A percentile compares a stretch with the other conserved stretches of the same genome.
phyloP scores from a whole-genome alignment of 2,329 filamentous ascomycete species.

The Fusarium nodosum region DNA sequence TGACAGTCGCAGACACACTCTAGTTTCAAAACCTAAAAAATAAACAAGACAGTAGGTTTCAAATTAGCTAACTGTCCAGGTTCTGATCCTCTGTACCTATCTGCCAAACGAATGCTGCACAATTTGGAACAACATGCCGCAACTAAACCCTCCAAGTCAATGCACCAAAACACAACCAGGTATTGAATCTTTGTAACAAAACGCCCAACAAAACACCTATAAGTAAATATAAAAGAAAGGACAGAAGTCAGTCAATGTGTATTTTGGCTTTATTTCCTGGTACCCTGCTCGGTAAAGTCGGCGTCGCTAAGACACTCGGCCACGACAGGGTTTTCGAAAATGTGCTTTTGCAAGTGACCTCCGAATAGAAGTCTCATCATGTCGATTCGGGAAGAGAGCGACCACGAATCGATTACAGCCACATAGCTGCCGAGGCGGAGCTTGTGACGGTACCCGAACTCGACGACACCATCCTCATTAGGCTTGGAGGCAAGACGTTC shows the following conservation, averaged over 20 bases:
- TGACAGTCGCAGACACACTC: background rate
- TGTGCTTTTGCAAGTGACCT: conserved; percentile 58
- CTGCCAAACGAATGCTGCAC: background rate
- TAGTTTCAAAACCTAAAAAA: background rate
- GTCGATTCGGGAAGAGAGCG: conserved; percentile 62
- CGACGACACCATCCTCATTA: conserved; percentile 60
- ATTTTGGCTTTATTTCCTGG: conserved; percentile 24
- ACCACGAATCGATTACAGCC: conserved; percentile 66
- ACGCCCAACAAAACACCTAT: conserved; percentile 26
- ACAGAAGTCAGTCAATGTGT: background rate
- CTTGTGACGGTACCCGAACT: conserved; percentile 67
- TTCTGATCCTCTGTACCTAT: conserved; percentile 7
- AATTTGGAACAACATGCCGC: background rate
- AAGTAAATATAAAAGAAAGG: background rate
- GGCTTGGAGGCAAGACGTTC: conserved; percentile 59
- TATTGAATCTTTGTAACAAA: conserved; percentile 30
- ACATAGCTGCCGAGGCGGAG: conserved; percentile 62
- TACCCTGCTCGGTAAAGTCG: conserved; percentile 49
- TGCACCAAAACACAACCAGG: conserved; percentile 11
- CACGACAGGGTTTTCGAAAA: conserved; percentile 57
- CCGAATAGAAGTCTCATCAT: conserved; percentile 64
- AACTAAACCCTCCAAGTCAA: background rate
- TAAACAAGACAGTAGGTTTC: background rate
- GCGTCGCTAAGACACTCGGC: conserved; percentile 57
- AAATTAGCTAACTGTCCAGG: background rate